A percentile compares a stretch with the other conserved stretches of the same genome.
These are phyloP conservation scores for Lepidium campestre DNA, from an alignment of 441 rosid genomes.

Conservation along the genomic window DNA sequence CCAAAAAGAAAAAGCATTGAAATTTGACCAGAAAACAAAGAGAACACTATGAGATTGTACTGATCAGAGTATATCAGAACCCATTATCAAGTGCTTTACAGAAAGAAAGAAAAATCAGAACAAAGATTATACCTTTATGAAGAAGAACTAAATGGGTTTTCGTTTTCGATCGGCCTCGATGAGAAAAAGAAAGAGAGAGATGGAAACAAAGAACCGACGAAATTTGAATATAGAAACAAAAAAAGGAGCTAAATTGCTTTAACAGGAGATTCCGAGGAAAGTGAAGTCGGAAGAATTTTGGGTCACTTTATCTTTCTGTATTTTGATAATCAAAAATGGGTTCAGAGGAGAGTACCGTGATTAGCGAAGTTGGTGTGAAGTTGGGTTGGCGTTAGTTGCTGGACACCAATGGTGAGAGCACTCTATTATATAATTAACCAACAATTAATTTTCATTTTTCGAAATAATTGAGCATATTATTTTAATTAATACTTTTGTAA, in stretches of 20 bases:
- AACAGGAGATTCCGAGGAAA: constrained; percentile 6
- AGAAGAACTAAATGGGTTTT: constrained; percentile 7
- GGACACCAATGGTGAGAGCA: background rate
- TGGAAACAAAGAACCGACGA: background rate
- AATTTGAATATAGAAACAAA: background rate
- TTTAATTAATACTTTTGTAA: background rate
- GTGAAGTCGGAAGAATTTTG: background rate
- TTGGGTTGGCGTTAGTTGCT: constrained; percentile 21
- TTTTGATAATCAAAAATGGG: background rate
- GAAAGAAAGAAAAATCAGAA: background rate
- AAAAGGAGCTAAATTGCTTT: background rate
- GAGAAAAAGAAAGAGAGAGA: background rate
- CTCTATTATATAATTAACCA: background rate
- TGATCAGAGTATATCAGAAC: background rate
- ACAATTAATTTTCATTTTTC: background rate
- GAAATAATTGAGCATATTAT: background rate
- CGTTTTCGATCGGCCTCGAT: background rate
- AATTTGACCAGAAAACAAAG: background rate
- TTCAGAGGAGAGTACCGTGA: constrained; percentile 4
- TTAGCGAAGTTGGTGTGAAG: constrained; percentile 15
- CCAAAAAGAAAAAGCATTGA: background rate
- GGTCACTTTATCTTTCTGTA: background rate
- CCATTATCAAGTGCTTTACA: background rate
- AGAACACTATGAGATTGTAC: background rate
- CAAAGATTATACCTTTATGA: constrained; percentile 5